These are phyloP conservation scores for Cryoendolithus antarcticus DNA, from an alignment of 2,329 filamentous ascomycete species.

Conservation along the genomic window DNA sequence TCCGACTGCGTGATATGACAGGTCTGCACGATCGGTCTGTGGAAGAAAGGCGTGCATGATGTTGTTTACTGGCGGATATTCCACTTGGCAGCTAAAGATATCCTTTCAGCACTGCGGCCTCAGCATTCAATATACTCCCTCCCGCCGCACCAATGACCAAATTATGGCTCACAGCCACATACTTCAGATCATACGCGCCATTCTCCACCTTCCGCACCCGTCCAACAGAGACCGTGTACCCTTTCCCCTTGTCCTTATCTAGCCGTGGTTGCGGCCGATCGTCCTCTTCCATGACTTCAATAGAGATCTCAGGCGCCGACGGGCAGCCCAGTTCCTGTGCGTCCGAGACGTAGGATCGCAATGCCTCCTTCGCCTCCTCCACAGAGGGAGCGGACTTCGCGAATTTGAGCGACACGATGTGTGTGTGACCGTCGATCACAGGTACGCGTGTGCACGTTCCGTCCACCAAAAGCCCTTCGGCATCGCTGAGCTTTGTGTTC, in stretches of 20 bases:
- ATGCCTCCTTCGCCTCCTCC: slow-evolving; percentile 63
- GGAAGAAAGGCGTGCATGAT: too few relatives aligned
- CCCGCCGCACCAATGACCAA: slow-evolving; percentile 94
- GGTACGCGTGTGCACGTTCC: slow-evolving; percentile 87
- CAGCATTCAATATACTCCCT: slow-evolving; percentile 86
- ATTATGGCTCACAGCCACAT: slow-evolving; percentile 83
- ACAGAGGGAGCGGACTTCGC: slow-evolving; percentile 60
- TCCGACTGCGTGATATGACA: too few relatives aligned
- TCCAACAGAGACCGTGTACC: slow-evolving; percentile 86
- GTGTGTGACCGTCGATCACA: slow-evolving; percentile 91
- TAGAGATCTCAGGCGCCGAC: slow-evolving; percentile 69
- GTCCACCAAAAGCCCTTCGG: slow-evolving; percentile 60
- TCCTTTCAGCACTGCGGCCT: slow-evolving; percentile 82
- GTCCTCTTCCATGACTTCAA: slow-evolving; percentile 77
- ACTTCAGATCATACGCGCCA: slow-evolving; percentile 88
- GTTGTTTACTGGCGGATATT: too few relatives aligned
- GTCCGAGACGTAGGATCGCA: slow-evolving; percentile 71
- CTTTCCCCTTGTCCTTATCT: slow-evolving; percentile 71
- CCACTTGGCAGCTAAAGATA: too few relatives aligned
- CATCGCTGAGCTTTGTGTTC: slow-evolving; percentile 63
- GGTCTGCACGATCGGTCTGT: too few relatives aligned
- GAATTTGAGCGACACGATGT: slow-evolving; percentile 83
- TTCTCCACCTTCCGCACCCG: slow-evolving; percentile 74
- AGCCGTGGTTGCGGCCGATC: slow-evolving; percentile 86
- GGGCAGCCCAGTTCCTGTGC: slow-evolving; percentile 75